Evolutionary conservation across 2,329 filamentous ascomycete species (phyloP), one percentile per base, ranked within the genome.

Genomic region (Curvularia spicifera): DNA sequence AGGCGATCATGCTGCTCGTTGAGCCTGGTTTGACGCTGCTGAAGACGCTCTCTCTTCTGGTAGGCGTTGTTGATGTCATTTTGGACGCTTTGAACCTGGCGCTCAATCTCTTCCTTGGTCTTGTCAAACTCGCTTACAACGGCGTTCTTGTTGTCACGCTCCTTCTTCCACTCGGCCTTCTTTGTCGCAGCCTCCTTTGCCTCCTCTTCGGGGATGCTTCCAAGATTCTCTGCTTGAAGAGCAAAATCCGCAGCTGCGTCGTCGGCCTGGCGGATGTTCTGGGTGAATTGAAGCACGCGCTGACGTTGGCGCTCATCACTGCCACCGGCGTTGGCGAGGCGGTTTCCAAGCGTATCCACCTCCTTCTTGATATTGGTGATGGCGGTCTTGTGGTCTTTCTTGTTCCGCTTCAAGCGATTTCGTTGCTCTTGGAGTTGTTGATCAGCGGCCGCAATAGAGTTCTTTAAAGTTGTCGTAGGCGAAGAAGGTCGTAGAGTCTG

Each of bases 281-380:
- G 89, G 56, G 85, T 87, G 71, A 91, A 88, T 75, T 93, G 91
- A 61, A 88, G 84, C 45, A 91, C 86, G 74, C 91, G 90, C 72
- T 91, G 89, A 65, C 86, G 84, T 67, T 89, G 84, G 72, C 90
- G 89, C 70, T 93, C 91, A 75, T 94, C 91, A 65, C 87, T 88
- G 58, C 88, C 88, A 61, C 89, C 89, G 35, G 89, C 78, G 50
- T 79, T 89, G 56, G 87, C 83, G 45, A 91, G 85, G 63, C 88
- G 87, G 58, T 83, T 83, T 59, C 85, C 84, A 37, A 91, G 82
- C 49, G 84, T 84, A 68, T 93, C 90, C 61, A 91, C 89, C 68
- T 94, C 91, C 75, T 89, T 91, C 70, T 85, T 88, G 66, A 91
- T 78, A 20, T 84, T 79, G 65, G 89, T 88, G 61, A 89, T 81